Percentiles rank a stretch among this genome's conserved stretches.
Conservation (phyloP, 345 rosid genomes). For the Camelina sativa region DNA sequence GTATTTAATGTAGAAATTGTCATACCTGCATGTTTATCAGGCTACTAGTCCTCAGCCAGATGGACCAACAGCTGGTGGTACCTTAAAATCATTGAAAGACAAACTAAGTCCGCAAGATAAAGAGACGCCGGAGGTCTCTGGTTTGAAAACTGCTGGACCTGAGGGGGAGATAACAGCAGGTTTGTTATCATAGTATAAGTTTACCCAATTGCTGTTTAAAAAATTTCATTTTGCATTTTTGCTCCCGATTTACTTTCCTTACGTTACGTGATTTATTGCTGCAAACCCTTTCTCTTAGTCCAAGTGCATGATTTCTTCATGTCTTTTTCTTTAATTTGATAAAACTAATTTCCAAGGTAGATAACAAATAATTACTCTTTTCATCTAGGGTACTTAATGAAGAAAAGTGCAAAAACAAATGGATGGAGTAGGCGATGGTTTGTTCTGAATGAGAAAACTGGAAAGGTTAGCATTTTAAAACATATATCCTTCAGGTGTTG, state of each 20-base stretch:
- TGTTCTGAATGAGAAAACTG: constrained; percentile 94
- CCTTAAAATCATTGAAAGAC: constrained; percentile 85
- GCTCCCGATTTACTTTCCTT: neutral
- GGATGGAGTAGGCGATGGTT: constrained; percentile 98
- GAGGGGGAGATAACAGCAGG: constrained; percentile 99
- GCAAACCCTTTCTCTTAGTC: constrained; percentile 6
- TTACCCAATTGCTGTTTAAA: constrained; percentile 1
- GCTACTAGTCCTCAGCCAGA: constrained; percentile 90
- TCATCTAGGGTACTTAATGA: constrained; percentile 81
- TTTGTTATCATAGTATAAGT: constrained; percentile 41
- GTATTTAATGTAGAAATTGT: constrained; percentile 12
- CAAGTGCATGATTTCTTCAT: constrained; percentile 8
- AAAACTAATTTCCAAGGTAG: constrained; percentile 15
- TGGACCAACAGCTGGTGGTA: constrained; percentile 73
- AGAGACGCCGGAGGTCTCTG: constrained; percentile 76
- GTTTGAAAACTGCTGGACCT: constrained; percentile 88
- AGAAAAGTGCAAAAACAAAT: constrained; percentile 89
- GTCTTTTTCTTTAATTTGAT: constrained; percentile 2
- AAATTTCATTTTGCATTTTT: constrained; percentile 8
- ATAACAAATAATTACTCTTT: constrained; percentile 24
- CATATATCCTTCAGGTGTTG: constrained; percentile 16
- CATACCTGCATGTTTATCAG: constrained; percentile 48
- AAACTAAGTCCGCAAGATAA: constrained; percentile 70
- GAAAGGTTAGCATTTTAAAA: constrained; percentile 70
- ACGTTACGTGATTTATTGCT: constrained; percentile 12